Base-by-base conservation (phyloP, 352 stramenopile species). In the Globisporangium barbulae region DNA sequence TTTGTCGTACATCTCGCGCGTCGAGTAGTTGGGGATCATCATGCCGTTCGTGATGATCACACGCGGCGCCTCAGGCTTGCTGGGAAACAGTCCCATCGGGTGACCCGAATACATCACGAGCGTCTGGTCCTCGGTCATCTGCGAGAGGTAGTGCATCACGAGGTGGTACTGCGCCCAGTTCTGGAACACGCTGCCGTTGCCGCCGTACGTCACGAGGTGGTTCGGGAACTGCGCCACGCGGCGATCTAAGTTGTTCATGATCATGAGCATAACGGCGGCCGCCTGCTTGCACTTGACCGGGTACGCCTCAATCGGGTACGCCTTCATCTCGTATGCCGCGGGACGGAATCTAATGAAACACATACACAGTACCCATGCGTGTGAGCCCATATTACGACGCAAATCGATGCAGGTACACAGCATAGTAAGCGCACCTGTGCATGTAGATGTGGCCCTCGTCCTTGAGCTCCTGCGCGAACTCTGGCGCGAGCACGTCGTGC, bases 81-180 rank as follows among this genome's bases (percentile, higher is more conserved):
- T 88, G 13, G 89, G 89, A 68, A 96, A 97, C 9, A 97, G 72
- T 6, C 89, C 89, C 78, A 93, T 80, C 22, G 89, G 89, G 71
- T 97, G 89, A 13, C 89, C 89, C 35, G 83, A 94, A 79, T 97
- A 97, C 81, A 97, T 91, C 58, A 90, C 80, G 49, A 97, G 75
- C 58, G 89, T 97, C 72, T 97, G 89, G 50, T 95, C 82, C 53
- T 94, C 88, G 17, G 79, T 95, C 80, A 97, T 92, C 48, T 90
- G 72, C 41, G 81, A 85, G 15, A 97, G 71, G 69, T 96, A 97
- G 62, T 91, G 76, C 88, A 96, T 96, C 53, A 84, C 78, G 35
- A 96, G 64, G 35, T 91, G 76, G 66, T 95, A 97, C 72, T 97
- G 88, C 9, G 88, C 89, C 88, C 89, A 97, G 76, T 97, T 97